A percentile compares a stretch with the other conserved stretches of the same genome.
Evolutionary conservation across 2,329 filamentous ascomycete genomes (phyloP).

Genomic region (Hypomyces rosellus): DNA sequence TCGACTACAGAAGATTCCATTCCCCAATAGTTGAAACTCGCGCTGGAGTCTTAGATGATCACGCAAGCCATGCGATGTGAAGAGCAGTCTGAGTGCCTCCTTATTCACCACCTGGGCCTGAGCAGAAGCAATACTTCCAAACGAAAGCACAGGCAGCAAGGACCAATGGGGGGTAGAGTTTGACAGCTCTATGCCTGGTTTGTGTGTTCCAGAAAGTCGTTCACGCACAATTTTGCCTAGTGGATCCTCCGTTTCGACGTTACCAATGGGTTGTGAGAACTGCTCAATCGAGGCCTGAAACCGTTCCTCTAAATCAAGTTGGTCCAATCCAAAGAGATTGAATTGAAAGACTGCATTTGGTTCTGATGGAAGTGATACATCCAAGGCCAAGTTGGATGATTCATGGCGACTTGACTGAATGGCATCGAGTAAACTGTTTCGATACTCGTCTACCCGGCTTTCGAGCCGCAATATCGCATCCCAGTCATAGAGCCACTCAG

Average conservation of each 20-base stretch:
- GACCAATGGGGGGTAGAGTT: slow-evolving; percentile 50
- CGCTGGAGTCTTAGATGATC: slow-evolving; percentile 69
- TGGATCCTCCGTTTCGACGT: slow-evolving; percentile 23
- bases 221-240: slow-evolving; percentile 36
- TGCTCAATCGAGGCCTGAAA: slow-evolving; percentile 46
- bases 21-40: slow-evolving; percentile 77
- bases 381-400: neutral
- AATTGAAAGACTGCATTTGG: slow-evolving; percentile 10
- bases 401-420: slow-evolving; percentile 14
- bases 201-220: slow-evolving; percentile 28
- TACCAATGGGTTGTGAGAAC: slow-evolving; percentile 29
- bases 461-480: slow-evolving; percentile 60
- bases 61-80: slow-evolving; percentile 64
- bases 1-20: slow-evolving; percentile 74
- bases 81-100: slow-evolving; percentile 68
- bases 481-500: slow-evolving; percentile 70
- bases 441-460: slow-evolving; percentile 42
- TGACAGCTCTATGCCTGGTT: slow-evolving; percentile 14
- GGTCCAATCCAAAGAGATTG: slow-evolving; percentile 38
- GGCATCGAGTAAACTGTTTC: slow-evolving; percentile 21
- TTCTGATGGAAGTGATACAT: neutral
- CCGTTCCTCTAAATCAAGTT: slow-evolving; percentile 39
- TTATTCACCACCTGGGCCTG: slow-evolving; percentile 74
- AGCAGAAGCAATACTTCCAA: slow-evolving; percentile 64
- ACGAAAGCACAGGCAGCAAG: slow-evolving; percentile 62